Conservation (phyloP, 73 alveolate species). For the Tetrahymena elliotti region DNA sequence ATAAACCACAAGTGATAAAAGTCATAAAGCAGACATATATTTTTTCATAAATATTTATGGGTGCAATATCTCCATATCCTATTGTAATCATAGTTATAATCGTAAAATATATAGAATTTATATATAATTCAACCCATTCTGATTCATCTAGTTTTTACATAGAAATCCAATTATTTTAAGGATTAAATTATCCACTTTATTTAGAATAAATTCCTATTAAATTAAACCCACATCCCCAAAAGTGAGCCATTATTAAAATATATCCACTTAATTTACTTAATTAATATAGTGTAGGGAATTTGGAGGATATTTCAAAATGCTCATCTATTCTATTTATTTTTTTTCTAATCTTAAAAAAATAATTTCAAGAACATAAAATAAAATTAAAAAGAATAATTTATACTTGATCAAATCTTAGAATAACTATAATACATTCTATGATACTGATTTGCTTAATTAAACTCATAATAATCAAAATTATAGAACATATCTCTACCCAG, state of each 20-base stretch:
- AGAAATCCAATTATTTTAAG: not conserved
- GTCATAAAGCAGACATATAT: not conserved
- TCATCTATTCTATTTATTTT: not conserved
- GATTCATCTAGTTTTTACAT: not conserved
- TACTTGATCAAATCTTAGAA: not conserved
- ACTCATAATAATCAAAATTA: not conserved
- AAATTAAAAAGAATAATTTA: not conserved
- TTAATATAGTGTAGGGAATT: not conserved
- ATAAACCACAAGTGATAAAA: not conserved
- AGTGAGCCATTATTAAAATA: not conserved
- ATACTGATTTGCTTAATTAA: not conserved
- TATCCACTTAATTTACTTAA: not conserved
- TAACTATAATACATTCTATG: not conserved
- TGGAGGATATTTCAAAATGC: not conserved
- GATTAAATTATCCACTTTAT: not conserved
- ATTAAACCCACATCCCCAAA: not conserved
- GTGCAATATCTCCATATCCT: not conserved
- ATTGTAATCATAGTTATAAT: not conserved
- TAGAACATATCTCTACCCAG: not conserved
- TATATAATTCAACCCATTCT: not conserved
- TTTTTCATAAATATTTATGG: not conserved
- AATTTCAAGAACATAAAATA: not conserved
- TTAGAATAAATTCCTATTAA: not conserved
- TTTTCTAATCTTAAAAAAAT: not conserved
- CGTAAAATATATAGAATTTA: not conserved